Base-by-base conservation (phyloP, 768 basidiomycete species). In the Mycena galopus region DNA sequence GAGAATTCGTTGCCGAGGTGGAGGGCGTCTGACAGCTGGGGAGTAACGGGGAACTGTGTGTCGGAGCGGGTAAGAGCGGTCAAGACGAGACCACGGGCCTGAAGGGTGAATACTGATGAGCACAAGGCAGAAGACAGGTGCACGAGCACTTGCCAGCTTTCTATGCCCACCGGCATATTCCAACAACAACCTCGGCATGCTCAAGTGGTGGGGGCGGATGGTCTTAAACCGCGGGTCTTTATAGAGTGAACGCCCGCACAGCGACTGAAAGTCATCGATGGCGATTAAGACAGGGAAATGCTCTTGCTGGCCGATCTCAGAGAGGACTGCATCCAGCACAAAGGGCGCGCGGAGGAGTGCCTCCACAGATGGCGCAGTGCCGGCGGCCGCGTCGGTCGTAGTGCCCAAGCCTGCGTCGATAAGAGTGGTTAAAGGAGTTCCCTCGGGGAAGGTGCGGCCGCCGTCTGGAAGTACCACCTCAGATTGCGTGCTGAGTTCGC, bases 201-300 rank as follows among this genome's bases (percentile, higher is more conserved):
- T 92, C 8, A 98, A 85, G 76, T 97, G 93, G 76, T 92, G 94
- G 0, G 94, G 85, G 67, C 91, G 89, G 65, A 97, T 90, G 12
- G 84, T 77, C 9, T 85, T 83, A 81, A 91, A 95, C 51, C 91
- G 90, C 16, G 93, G 93, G 67, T 94, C 91, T 29, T 90, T 89
- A 82, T 97, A 97, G 30, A 83, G 78, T 0, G 93, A 89, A 56
- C 85, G 82, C 78, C 88, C 85, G 77, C 94, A 96, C 29, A 98
- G 81, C 0, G 94, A 87, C 79, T 97, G 96, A 79, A 95, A 90
- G 76, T 97, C 96, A 74, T 98, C 96, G 1, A 97, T 85, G 0
- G 96, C 96, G 33, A 97, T 83, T 8, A 98, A 79, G 2, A 97
- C 93, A 0, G 95, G 95, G 76, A 86, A 96, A 93, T 86, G 78